Conservation (phyloP, 2,329 filamentous ascomycete species). For the Colletotrichum euphorbiae region DNA sequence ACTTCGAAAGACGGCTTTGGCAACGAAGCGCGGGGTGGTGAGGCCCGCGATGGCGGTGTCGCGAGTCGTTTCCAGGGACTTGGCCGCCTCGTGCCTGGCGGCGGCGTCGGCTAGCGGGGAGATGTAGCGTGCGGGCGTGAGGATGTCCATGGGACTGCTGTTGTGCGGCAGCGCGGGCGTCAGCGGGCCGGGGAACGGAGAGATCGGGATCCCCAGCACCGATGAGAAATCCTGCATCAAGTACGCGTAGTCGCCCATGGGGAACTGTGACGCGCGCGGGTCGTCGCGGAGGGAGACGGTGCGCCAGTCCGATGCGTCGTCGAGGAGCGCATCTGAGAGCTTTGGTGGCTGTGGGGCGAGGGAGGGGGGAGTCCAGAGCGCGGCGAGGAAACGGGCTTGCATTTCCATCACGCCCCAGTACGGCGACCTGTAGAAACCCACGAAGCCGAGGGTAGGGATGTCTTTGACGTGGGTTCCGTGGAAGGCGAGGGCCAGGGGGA, state of each 20-base stretch:
- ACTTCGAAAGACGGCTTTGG: slow-evolving; percentile 75
- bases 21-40: slow-evolving; percentile 63
- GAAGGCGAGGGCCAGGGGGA: slow-evolving; percentile 76
- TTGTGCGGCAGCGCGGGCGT: slow-evolving; percentile 56
- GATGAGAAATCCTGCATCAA: slow-evolving; percentile 77
- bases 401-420: slow-evolving; percentile 92
- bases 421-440: slow-evolving; percentile 85
- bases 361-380: slow-evolving; percentile 63
- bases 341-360: slow-evolving; percentile 42
- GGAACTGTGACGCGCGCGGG: slow-evolving; percentile 74
- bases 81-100: slow-evolving; percentile 52
- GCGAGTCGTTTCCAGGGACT: slow-evolving; percentile 60
- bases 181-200: slow-evolving; percentile 46
- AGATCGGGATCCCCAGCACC: slow-evolving; percentile 65
- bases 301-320: slow-evolving; percentile 58
- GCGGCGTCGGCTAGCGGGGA: slow-evolving; percentile 51
- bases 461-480: slow-evolving; percentile 72
- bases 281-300: slow-evolving; percentile 64
- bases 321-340: slow-evolving; percentile 54
- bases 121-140: slow-evolving; percentile 68
- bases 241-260: slow-evolving; percentile 84
- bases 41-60: slow-evolving; percentile 56
- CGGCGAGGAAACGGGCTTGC: slow-evolving; percentile 78
- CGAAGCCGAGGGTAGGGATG: slow-evolving; percentile 77
- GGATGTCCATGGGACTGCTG: slow-evolving; percentile 60